Conservation (phyloP, 2,329 filamentous ascomycete genomes). For the Fusarium camptoceras region DNA sequence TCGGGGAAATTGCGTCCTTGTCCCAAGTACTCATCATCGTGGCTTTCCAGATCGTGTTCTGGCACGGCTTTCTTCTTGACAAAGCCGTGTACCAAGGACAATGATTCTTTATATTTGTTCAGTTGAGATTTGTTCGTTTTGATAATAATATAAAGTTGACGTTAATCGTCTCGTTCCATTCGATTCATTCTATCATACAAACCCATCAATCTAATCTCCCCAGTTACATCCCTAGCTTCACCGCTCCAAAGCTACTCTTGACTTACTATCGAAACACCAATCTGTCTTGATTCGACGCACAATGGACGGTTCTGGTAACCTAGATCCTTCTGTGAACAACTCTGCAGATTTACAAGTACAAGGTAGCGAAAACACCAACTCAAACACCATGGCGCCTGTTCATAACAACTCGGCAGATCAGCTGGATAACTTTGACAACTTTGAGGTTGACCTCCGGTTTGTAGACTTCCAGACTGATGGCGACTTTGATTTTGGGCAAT, state of each 20-base stretch:
- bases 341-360: background rate
- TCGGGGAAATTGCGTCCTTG: slow-evolving; percentile 9
- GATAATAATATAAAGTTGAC: slow-evolving; percentile 1
- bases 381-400: background rate
- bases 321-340: background rate
- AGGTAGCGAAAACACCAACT: background rate
- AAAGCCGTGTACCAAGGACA: slow-evolving; percentile 29
- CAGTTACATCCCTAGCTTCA: background rate
- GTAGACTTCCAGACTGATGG: background rate
- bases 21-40: background rate
- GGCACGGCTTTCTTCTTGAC: slow-evolving; percentile 11
- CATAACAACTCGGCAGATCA: background rate
- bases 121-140: background rate
- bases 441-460: background rate
- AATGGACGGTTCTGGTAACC: background rate
- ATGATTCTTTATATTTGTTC: slow-evolving; percentile 7
- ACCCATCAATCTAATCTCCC: background rate
- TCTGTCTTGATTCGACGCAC: background rate
- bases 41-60: slow-evolving; percentile 11
- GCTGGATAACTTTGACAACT: too few relatives aligned
- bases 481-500: background rate
- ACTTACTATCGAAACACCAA: background rate
- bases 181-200: background rate
- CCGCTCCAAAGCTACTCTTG: background rate
- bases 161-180: background rate